Base-by-base conservation (phyloP, 352 stramenopile genomes). In the Pythium utonaiense region DNA sequence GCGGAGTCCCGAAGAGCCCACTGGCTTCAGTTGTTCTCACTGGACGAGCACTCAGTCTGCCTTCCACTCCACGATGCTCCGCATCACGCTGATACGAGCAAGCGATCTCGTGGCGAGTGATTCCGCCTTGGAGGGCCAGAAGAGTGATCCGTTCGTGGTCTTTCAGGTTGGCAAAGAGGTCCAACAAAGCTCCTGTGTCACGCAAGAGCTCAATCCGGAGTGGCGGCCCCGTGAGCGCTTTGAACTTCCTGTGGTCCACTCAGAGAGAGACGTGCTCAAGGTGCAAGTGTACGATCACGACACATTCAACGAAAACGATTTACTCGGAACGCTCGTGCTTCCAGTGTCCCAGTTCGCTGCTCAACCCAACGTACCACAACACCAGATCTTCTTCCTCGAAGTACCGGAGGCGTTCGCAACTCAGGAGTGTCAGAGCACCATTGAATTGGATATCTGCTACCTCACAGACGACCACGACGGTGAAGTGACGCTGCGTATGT, bases 61-160 rank as follows among this genome's bases (percentile, higher is more conserved):
- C n/a, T n/a, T n/a, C n/a, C n/a, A 27, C 14, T 45, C n/a, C 38
- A 25, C 75, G 14, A 74, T 76, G 53, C 70, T 90, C 21, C 60
- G 70, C 33, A 73, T 90, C 54, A 80, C 72, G 22, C 60, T 90
- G 25, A 67, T 69, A 27, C 48, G 73, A 38, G 78, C 76, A 3
- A 58, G 62, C 9, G 78, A 92, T 64, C 73, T 92, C 13, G 69
- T 71, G 17, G 78, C 72, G 36, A 86, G 75, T 45, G 83, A 92
- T 67, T 88, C 75, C 49, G 78, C 54, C 56, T 53, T 88, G 41
- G 53, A 60, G 21, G 77, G 80, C 52, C 72, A 71, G 31, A 89
- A 85, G 64, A 92, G 80, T 57, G 83, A 92, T 53, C 83, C 83
- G 61, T 92, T 88, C 59, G 78, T 92, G 57, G 70, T 80, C 9